phyloP scores from a whole-genome alignment of 495 filamentous ascomycete species.

The Pseudevernia furfuracea region DNA sequence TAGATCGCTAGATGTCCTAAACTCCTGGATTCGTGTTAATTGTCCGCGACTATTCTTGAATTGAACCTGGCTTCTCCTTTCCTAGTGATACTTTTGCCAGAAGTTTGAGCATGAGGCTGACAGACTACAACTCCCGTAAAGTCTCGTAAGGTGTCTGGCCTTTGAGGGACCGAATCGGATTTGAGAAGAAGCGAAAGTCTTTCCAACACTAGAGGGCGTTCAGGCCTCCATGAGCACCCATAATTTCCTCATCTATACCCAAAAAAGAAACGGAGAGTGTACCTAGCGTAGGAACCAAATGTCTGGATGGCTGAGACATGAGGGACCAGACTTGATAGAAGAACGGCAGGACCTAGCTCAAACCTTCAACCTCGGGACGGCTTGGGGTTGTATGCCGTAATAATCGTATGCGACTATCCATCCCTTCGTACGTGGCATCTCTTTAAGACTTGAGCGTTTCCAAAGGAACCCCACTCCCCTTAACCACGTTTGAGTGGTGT shows the following conservation, averaged over 20 bases:
- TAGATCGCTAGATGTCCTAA: not conserved
- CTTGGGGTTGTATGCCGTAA: not conserved
- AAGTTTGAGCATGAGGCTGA: not conserved
- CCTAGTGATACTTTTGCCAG: not conserved
- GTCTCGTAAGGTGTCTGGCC: not conserved
- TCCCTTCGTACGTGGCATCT: too few relatives aligned
- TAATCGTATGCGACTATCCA: not conserved
- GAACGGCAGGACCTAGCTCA: not conserved
- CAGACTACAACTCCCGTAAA: not conserved
- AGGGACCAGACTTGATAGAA: not conserved
- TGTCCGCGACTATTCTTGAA: not conserved
- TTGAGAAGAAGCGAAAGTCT: not conserved
- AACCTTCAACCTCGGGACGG: not conserved
- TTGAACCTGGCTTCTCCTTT: not conserved
- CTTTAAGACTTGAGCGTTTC: too few relatives aligned
- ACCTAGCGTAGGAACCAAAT: too few relatives aligned
- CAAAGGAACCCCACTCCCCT: too few relatives aligned
- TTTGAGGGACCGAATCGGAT: not conserved
- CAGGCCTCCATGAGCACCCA: too few relatives aligned
- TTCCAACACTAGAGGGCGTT: too few relatives aligned
- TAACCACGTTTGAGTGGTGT: too few relatives aligned
- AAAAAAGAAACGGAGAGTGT: too few relatives aligned
- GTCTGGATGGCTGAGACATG: not conserved
- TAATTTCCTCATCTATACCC: too few relatives aligned
- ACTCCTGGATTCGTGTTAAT: not conserved